Conservation (phyloP, 2,329 filamentous ascomycete species). For the Fusarium mundagurra region DNA sequence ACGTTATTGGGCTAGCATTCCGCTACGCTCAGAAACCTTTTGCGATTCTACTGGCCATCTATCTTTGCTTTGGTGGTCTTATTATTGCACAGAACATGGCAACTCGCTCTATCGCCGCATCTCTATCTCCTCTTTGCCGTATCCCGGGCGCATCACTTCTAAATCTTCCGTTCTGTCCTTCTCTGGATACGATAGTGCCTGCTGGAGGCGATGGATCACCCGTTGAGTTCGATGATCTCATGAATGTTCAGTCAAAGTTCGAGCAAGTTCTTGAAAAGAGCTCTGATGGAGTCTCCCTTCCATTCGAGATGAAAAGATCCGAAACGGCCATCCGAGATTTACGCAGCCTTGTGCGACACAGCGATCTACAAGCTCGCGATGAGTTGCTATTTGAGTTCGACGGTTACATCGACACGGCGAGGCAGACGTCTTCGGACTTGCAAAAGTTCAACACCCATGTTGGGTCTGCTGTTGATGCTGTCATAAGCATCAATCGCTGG, state of each 20-base stretch:
- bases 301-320: slow-evolving; percentile 81
- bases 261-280: slow-evolving; percentile 78
- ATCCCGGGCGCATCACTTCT: slow-evolving; percentile 72
- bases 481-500: slow-evolving; percentile 80
- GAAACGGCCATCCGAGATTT: slow-evolving; percentile 80
- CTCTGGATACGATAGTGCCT: slow-evolving; percentile 41
- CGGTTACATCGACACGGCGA: slow-evolving; percentile 76
- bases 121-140: slow-evolving; percentile 75
- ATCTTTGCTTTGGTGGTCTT: slow-evolving; percentile 67
- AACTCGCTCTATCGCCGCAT: slow-evolving; percentile 67
- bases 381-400: slow-evolving; percentile 81
- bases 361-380: slow-evolving; percentile 71
- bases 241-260: slow-evolving; percentile 78
- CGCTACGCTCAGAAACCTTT: slow-evolving; percentile 72
- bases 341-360: slow-evolving; percentile 76
- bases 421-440: slow-evolving; percentile 71
- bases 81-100: slow-evolving; percentile 71
- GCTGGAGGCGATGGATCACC: slow-evolving; percentile 36
- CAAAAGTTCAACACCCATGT: slow-evolving; percentile 81
- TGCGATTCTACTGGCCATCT: slow-evolving; percentile 68
- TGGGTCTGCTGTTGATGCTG: slow-evolving; percentile 76
- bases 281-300: slow-evolving; percentile 72
- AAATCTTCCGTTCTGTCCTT: slow-evolving; percentile 71
- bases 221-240: slow-evolving; percentile 78
- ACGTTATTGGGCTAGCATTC: slow-evolving; percentile 68